A percentile compares a stretch with the other conserved stretches of the same genome.
Conservation (phyloP, 1,284 basidiomycete species). For the Pterulicium gracile region DNA sequence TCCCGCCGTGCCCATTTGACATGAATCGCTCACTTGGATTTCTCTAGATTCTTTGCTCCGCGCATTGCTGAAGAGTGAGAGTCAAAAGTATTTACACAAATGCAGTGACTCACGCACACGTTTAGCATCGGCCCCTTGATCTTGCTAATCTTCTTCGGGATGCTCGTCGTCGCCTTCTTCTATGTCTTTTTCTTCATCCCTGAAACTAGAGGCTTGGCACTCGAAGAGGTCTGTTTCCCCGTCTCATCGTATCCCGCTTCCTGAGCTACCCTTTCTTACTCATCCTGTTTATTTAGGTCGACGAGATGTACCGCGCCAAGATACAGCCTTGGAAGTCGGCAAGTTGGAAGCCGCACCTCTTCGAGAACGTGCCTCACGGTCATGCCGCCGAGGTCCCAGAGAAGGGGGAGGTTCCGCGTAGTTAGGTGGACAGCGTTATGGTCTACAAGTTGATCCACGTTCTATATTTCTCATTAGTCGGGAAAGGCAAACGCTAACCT, state of each 20-base stretch:
- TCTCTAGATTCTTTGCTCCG: conserved; percentile 11
- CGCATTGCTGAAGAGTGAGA: not conserved
- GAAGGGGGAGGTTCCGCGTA: too few relatives aligned
- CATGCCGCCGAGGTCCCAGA: conserved; percentile 7
- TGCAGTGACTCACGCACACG: conserved; percentile 2
- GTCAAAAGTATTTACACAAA: conserved; percentile 1
- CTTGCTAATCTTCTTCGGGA: conserved; percentile 24
- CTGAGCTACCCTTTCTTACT: not conserved
- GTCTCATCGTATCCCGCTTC: too few relatives aligned
- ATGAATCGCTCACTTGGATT: not conserved
- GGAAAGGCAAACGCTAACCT: too few relatives aligned
- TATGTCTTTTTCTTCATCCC: conserved; percentile 65
- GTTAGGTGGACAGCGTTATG: too few relatives aligned
- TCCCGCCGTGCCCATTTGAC: not conserved
- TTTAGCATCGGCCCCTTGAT: conserved; percentile 39
- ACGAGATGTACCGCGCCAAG: conserved; percentile 59
- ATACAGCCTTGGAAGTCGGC: conserved; percentile 58
- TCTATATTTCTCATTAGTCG: too few relatives aligned
- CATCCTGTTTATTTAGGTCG: conserved; percentile 30
- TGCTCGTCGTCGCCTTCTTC: conserved; percentile 37
- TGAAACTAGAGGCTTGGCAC: conserved; percentile 65
- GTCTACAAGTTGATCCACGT: too few relatives aligned
- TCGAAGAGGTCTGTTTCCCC: conserved; percentile 62
- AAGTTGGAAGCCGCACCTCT: conserved; percentile 43
- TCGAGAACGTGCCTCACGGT: conserved; percentile 24